phyloP scores from a whole-genome alignment of 352 stramenopile species.

The Globisporangium middletonii region DNA sequence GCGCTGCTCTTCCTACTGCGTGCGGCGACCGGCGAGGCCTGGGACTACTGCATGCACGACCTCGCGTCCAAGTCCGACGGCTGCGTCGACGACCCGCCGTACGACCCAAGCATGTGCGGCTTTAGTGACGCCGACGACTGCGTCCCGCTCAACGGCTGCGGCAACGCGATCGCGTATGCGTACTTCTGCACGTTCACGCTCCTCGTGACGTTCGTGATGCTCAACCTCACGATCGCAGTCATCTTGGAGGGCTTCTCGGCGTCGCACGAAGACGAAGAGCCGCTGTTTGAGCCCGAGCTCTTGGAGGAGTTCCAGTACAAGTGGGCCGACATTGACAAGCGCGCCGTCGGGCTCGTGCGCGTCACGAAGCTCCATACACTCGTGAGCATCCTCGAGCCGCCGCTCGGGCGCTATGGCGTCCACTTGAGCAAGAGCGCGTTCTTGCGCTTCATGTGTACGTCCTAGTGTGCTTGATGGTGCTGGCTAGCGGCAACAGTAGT shows the following conservation, averaged over 20 bases:
- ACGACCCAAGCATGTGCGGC: slow-evolving; percentile 62
- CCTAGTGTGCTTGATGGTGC: too few species aligned
- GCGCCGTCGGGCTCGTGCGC: slow-evolving; percentile 79
- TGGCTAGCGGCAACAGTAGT: too few species aligned
- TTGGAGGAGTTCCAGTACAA: slow-evolving; percentile 86
- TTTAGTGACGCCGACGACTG: slow-evolving; percentile 68
- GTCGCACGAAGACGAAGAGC: slow-evolving; percentile 83
- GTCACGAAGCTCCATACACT: slow-evolving; percentile 69
- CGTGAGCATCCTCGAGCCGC: slow-evolving; percentile 66
- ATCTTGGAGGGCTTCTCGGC: slow-evolving; percentile 91
- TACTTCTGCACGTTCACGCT: slow-evolving; percentile 89
- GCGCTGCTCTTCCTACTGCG: slow-evolving; percentile 88
- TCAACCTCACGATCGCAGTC: slow-evolving; percentile 93
- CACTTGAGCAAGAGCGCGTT: slow-evolving; percentile 37
- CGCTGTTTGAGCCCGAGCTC: slow-evolving; percentile 81
- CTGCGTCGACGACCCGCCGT: slow-evolving; percentile 62
- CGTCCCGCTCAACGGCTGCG: slow-evolving; percentile 72
- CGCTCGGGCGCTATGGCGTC: slow-evolving; percentile 58
- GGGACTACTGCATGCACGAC: slow-evolving; percentile 92
- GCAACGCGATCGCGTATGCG: slow-evolving; percentile 44
- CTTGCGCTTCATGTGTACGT: slow-evolving; percentile 56
- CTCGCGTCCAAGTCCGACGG: slow-evolving; percentile 29
- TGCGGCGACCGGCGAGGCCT: slow-evolving; percentile 90
- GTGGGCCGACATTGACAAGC: slow-evolving; percentile 87
- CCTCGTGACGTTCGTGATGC: slow-evolving; percentile 91